These are phyloP conservation scores for Sistotremastrum suecicum DNA, from an alignment of 768 basidiomycete species.

Conservation along the genomic window DNA sequence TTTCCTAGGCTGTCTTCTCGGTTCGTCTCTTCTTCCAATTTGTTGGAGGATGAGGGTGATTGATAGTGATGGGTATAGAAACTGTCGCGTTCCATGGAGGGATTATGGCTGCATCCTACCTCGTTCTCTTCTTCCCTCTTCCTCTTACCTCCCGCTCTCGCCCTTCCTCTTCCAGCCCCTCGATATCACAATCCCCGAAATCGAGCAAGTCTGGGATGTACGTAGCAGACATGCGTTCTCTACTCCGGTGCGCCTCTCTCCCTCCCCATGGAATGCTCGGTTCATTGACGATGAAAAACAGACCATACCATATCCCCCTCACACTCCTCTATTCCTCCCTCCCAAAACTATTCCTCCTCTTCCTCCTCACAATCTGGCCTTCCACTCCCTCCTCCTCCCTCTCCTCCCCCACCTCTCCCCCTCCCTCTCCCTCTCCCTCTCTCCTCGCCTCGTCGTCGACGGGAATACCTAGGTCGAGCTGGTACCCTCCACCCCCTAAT, in stretches of 20 bases:
- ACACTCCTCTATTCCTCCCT: slow-evolving; percentile 72
- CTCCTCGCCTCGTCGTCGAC: no score
- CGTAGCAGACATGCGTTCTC: not conserved
- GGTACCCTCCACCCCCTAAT: no score
- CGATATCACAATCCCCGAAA: no score
- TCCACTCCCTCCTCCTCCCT: not conserved
- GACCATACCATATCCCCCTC: slow-evolving; percentile 64
- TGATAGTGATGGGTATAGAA: slow-evolving; percentile 29
- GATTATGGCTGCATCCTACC: slow-evolving; percentile 41
- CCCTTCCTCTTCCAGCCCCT: no score
- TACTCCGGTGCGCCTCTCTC: no score
- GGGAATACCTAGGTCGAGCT: no score
- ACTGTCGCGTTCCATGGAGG: slow-evolving; percentile 63
- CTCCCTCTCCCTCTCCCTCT: not conserved
- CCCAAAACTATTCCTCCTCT: slow-evolving; percentile 73
- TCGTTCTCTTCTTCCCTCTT: slow-evolving; percentile 30
- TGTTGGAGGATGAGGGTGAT: slow-evolving; percentile 4
- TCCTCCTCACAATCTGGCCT: slow-evolving; percentile 66
- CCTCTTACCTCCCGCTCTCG: slow-evolving; percentile 5
- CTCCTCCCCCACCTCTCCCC: not conserved
- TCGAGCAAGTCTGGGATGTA: no score
- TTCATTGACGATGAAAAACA: slow-evolving; percentile 12
- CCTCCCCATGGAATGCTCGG: slow-evolving; percentile 4
- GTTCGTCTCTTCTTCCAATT: slow-evolving; percentile 12
- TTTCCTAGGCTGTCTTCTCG: slow-evolving; percentile 51